Evolutionary conservation across 164 flowering plant genomes (phyloP).

Genomic region (Brasenia schreberi): DNA sequence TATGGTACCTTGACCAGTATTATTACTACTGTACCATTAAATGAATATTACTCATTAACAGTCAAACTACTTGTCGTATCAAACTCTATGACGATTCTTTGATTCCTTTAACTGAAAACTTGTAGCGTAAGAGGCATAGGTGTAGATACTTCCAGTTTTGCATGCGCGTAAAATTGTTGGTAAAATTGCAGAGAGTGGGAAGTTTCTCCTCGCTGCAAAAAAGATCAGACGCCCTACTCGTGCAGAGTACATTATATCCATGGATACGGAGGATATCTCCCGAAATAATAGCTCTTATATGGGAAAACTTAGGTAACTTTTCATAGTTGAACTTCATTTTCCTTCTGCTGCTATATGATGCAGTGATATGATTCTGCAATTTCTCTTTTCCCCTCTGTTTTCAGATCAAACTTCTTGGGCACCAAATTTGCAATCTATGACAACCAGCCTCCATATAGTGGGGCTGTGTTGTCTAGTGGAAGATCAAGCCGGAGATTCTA

Average conservation of each 20-base stretch:
- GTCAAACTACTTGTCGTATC: no score
- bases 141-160: no score
- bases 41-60: no score
- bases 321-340: background rate
- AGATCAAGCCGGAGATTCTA: constrained; percentile 14
- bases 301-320: constrained; percentile 15
- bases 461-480: constrained; percentile 7
- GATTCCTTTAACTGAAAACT: no score
- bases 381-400: background rate
- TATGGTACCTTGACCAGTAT: no score
- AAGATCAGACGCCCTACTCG: constrained; percentile 11
- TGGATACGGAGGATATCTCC: constrained; percentile 10
- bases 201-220: constrained; percentile 13
- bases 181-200: constrained; percentile 5
- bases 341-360: background rate
- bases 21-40: no score
- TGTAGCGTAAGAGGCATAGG: no score
- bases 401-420: constrained; percentile 14
- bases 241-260: constrained; percentile 11
- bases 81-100: no score
- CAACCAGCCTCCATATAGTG: constrained; percentile 11
- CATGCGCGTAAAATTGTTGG: background rate
- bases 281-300: constrained; percentile 9
- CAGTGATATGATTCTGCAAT: background rate
- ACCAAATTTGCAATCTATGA: constrained; percentile 13